These are phyloP conservation scores for Neurospora pannonica DNA, from an alignment of 495 filamentous ascomycete species.

Conservation along the genomic window DNA sequence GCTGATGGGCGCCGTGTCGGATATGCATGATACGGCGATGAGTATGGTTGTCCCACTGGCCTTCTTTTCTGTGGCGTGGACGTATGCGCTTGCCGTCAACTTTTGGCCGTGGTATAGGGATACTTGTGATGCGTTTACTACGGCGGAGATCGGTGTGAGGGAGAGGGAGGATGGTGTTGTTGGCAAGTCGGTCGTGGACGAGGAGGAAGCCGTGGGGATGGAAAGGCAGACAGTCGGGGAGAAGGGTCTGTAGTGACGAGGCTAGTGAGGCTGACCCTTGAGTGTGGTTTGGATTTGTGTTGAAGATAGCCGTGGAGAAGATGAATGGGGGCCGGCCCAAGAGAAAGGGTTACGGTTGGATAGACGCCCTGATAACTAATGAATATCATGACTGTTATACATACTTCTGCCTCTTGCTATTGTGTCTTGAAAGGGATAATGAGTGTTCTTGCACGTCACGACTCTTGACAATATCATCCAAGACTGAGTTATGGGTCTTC, in stretches of 20 bases:
- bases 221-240: slow-evolving; percentile 2
- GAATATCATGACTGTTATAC: background rate
- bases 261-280: background rate
- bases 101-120: slow-evolving; percentile 50
- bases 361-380: background rate
- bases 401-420: background rate
- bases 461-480: background rate
- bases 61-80: slow-evolving; percentile 34
- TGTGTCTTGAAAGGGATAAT: background rate
- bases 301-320: background rate
- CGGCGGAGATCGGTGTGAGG: slow-evolving; percentile 42
- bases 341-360: background rate
- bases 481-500: background rate
- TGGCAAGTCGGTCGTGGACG: slow-evolving; percentile 19
- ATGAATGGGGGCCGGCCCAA: background rate
- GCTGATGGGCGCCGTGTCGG: slow-evolving; percentile 49
- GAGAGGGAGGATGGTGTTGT: slow-evolving; percentile 4
- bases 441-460: background rate
- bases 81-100: slow-evolving; percentile 36
- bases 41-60: slow-evolving; percentile 35
- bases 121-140: slow-evolving; percentile 50
- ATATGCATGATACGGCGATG: slow-evolving; percentile 26
- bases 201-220: slow-evolving; percentile 15
- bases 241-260: background rate
- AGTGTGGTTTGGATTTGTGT: background rate